Base-by-base conservation (phyloP, 139 green algal species). In the Chlamydomonas sp. region DNA sequence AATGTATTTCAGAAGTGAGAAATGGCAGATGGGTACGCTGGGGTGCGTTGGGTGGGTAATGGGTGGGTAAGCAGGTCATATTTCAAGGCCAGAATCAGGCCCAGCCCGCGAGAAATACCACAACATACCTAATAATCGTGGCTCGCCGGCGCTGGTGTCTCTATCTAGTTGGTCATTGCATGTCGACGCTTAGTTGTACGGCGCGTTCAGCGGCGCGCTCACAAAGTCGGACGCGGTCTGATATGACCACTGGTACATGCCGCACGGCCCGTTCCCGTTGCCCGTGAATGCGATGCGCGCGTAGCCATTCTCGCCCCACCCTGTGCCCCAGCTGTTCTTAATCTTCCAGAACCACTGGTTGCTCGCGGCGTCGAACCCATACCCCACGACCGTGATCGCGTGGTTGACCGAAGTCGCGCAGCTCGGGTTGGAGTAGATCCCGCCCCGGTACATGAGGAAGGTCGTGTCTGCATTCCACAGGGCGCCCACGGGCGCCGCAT, bases 291-390 rank as follows among this genome's bases (percentile, higher is more conserved):
- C 33, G 38, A 79, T 54, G 26, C 31, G 35, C 47, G 95, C 89
- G 83, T 88, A 96, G 50, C 92, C 92, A 0, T 80, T 63, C 64
- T 96, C 89, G 49, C 92, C 92, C 92, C 92, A 98, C 59, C 39
- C 35, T 28, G 71, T 37, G 34, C 92, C 90, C 92, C 92, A 98
- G 1, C 79, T 91, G 83, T 98, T 98, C 78, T 97, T 96, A 13
- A 96, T 78, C 31, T 93, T 87, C 90, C 92, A 97, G 81, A 91
- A 97, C 24, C 26, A 28, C 3, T 43, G 5, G 37, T 28, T 16
- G 3, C 10, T 26, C 2, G 37, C 58, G 37, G 36, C 58, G 60
- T 67, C 29, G 35, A 58, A 31, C 2, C 29, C 16, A 22, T 65
- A 65, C 26, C 48, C 66, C 22, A 65, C 49, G 6, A 72, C 34